phyloP scores from a whole-genome alignment of 2,329 filamentous ascomycete genomes.

The Calycina herbarum region DNA sequence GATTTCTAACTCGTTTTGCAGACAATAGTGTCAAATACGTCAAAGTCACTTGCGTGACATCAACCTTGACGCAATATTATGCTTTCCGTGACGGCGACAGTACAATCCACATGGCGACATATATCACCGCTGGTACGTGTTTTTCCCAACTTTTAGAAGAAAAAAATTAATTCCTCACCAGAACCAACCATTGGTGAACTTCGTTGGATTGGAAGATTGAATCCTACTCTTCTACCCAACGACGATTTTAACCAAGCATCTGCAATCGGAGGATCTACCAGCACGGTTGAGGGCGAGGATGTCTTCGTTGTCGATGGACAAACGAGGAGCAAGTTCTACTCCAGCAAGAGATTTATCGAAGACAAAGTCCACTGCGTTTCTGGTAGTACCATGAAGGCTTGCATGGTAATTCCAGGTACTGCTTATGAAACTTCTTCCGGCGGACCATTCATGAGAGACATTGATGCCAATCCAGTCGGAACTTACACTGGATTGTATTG shows the following conservation, averaged over 20 bases:
- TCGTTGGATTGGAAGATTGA: constrained; percentile 63
- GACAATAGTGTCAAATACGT: constrained; percentile 44
- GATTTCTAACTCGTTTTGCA: background rate
- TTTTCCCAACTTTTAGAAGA: background rate
- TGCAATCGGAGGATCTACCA: constrained; percentile 50
- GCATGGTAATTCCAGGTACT: constrained; percentile 54
- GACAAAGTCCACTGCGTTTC: constrained; percentile 63
- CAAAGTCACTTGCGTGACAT: constrained; percentile 61
- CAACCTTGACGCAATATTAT: constrained; percentile 64
- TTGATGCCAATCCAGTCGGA: constrained; percentile 60
- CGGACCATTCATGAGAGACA: constrained; percentile 61
- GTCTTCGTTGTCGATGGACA: constrained; percentile 60
- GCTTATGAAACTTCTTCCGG: constrained; percentile 63
- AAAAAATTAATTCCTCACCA: background rate
- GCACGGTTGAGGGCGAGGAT: constrained; percentile 53
- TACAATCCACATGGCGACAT: constrained; percentile 57
- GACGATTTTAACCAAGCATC: constrained; percentile 57
- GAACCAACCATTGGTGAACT: constrained; percentile 59
- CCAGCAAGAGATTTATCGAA: constrained; percentile 68
- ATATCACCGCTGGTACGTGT: constrained; percentile 49
- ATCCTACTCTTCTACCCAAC: constrained; percentile 49
- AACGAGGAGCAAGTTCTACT: constrained; percentile 71
- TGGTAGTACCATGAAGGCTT: constrained; percentile 56
- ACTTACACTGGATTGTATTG: constrained; percentile 59
- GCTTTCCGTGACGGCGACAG: constrained; percentile 61